Evolutionary conservation across 139 green algal genomes (phyloP).

Genomic region (Asterochloris sp.): DNA sequence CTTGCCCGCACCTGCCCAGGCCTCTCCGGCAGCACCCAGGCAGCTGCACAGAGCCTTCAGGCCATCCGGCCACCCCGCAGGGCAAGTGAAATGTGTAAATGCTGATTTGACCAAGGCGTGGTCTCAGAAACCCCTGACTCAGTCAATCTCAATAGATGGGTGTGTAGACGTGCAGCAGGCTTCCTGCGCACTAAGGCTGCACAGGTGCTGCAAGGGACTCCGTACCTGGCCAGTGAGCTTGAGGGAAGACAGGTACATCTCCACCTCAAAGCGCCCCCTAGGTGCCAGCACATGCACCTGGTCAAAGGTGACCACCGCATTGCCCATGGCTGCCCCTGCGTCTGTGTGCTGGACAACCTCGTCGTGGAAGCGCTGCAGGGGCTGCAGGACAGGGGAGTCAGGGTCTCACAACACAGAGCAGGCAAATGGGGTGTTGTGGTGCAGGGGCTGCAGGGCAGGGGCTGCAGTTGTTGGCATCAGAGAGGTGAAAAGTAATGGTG

Average conservation of each 20-base stretch:
- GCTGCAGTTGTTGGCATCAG: not conserved
- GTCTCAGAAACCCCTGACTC: too few relatives aligned
- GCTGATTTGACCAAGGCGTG: too few relatives aligned
- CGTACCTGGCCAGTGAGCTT: constrained; percentile 64
- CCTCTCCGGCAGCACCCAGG: too few relatives aligned
- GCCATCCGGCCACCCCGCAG: too few relatives aligned
- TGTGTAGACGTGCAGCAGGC: too few relatives aligned
- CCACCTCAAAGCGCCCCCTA: constrained; percentile 74
- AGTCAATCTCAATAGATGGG: too few relatives aligned
- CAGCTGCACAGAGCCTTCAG: too few relatives aligned
- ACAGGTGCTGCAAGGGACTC: not conserved
- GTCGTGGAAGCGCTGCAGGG: constrained; percentile 58
- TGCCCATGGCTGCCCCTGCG: constrained; percentile 54
- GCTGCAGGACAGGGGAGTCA: not conserved
- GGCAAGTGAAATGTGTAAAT: too few relatives aligned
- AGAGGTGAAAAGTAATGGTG: too few relatives aligned
- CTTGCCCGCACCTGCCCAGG: too few relatives aligned
- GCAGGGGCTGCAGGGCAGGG: not conserved
- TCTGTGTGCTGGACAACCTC: constrained; percentile 50
- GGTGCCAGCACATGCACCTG: constrained; percentile 72
- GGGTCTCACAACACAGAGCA: not conserved
- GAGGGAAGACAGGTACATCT: constrained; percentile 59
- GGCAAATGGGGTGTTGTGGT: not conserved
- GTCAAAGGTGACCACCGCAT: constrained; percentile 75
- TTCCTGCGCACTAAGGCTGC: too few relatives aligned